Evolutionary conservation across 2,329 filamentous ascomycete species (phyloP), one percentile per base, ranked within the genome.

Genomic region (Xylaria sp.): DNA sequence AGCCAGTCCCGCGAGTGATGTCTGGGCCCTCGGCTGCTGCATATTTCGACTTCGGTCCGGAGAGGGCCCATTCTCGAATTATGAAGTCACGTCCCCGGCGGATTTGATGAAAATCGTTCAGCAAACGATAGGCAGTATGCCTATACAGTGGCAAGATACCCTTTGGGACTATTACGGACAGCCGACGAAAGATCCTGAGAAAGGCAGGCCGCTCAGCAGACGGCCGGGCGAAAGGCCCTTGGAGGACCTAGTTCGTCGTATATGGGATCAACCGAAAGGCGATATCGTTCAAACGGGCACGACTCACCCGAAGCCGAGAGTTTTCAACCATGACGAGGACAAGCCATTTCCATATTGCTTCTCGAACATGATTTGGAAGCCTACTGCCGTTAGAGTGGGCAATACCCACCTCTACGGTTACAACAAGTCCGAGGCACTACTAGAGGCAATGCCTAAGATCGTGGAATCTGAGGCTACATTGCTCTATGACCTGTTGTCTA

Each of bases 1-100:
- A 27, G 61, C 69, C 14, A 61, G 69, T 19, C 70, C 71, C 19
- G 67, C 65, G 30, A 70, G 67, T 58, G 72, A 72, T 55, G 53
- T 72, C 53, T 72, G 71, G 71, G 71, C 71, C 5, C 48, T 54
- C 7, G 50, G 50, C 12, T 54, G 27, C 6, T 54, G 50, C 42
- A 47, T 47, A 47, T 47, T 47, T 47, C 14, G 14, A n/a, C 42
- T 47, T 47, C 42, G 42, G n/a, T 47, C 42, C 12, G 42, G 42
- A 47, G 42, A 47, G 11, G 42, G 42, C 42, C 42, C 42, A 12
- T 47, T 47, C n/a, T 47, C 42, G 11, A 7, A 7, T 19, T 47
- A 47, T 47, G 42, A 47, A 19, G 42, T 47, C 42, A 47, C 42
- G 3, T 47, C 42, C 12, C 42, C 42, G 42, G 42, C 42, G 14